These are phyloP conservation scores for Datura wrightii DNA, from an alignment of 257 asterid genomes.

Conservation along the genomic window DNA sequence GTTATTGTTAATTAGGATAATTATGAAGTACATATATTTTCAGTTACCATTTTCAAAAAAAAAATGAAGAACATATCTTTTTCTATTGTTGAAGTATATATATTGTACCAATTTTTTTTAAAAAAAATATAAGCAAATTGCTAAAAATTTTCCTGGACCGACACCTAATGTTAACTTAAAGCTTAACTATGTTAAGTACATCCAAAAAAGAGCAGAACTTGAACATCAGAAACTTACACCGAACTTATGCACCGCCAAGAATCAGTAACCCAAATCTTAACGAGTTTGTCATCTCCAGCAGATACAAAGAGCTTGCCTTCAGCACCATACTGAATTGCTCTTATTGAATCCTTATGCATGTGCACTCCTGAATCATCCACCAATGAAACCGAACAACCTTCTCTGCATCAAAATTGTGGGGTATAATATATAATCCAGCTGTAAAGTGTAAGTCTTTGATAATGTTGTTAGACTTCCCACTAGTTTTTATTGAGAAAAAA, in stretches of 20 bases:
- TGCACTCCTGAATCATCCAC: constrained; percentile 59
- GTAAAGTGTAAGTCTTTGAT: constrained; percentile 20
- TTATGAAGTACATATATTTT: neutral
- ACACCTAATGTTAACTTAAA: neutral
- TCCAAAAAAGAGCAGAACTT: neutral
- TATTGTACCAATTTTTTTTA: neutral
- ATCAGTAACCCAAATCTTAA: constrained; percentile 76
- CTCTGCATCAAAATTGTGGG: constrained; percentile 48
- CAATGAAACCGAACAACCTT: constrained; percentile 52
- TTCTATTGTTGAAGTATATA: neutral
- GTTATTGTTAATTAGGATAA: neutral
- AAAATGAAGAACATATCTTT: too few species aligned
- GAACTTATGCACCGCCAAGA: constrained; percentile 77
- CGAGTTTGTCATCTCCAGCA: constrained; percentile 94
- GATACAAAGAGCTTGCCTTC: constrained; percentile 79
- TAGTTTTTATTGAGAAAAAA: neutral
- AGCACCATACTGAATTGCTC: constrained; percentile 74
- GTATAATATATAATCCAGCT: neutral
- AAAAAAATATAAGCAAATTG: neutral
- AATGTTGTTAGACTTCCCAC: neutral
- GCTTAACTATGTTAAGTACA: neutral
- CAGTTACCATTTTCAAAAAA: too few species aligned
- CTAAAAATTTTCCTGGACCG: neutral
- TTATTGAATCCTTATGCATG: constrained; percentile 70
- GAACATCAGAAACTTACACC: constrained; percentile 58